Evolutionary conservation across 2,329 filamentous ascomycete genomes (phyloP), one percentile per base, ranked within the genome.

Genomic region (Dothidotthia symphoricarpi): DNA sequence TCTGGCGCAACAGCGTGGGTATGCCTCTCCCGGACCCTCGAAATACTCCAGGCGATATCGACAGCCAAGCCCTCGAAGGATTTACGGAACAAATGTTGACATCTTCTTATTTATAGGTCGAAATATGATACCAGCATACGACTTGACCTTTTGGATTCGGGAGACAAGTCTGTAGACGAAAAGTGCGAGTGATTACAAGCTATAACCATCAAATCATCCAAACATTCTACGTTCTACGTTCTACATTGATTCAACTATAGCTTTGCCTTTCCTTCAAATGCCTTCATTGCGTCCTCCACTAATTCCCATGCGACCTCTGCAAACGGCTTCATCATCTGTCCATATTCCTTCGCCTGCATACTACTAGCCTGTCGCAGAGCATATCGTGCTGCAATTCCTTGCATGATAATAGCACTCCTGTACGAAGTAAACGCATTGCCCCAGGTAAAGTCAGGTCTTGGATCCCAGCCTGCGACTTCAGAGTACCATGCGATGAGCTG

Each of bases 301-400:
- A 88, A 69, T 41, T 76, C 73, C 88, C 89, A 96, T 5, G 88
- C 87, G 55, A 85, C 75, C 66, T 88, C 76, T 0, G 85, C 89
- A 72, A 91, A 80, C 15, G 86, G 82, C 30, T 72, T 75, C 69
- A 86, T 82, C 64, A 80, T 78, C 38, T 71, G 72, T 2, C 77
- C 88, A 67, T 95, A 87, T 28, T 82, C 76, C 53, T 75, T 78
- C 6, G 93, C 93, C 63, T 85, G 80, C 41, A 81, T 85, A 65
- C 88, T 95, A 69, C 89, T 95, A 25, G 93, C 93, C 75, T 97
- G 91, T 32, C 91, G 74, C 31, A 78, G 71, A 16, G 93, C 93
- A 65, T 86, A 86, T 48, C 93, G 74, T 33, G 93, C 93, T 32
- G 90, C 90, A 63, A 98, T 97, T 3, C 93, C 93, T 72, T 98